Evolutionary conservation across 2,329 filamentous ascomycete genomes (phyloP).

Genomic region (Beauveria scarabaeidicola): DNA sequence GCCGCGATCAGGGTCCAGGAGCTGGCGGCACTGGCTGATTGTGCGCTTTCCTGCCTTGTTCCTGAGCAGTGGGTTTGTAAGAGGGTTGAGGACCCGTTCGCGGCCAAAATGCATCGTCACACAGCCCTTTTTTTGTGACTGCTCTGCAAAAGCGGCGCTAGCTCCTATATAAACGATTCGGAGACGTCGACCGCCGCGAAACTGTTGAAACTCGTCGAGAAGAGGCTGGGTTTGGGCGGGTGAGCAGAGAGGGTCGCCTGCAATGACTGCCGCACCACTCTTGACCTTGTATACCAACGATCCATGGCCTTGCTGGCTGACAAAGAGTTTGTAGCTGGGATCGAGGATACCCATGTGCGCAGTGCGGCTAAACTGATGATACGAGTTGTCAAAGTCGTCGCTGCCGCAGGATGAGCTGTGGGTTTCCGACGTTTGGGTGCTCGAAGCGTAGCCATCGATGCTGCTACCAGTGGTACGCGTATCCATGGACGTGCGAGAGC

Average conservation of each 20-base stretch:
- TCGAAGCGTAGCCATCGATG: not conserved
- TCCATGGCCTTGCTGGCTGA: constrained; percentile 14
- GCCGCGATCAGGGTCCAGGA: constrained; percentile 14
- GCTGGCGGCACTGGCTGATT: constrained; percentile 16
- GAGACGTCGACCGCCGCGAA: constrained; percentile 8
- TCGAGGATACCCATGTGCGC: constrained; percentile 19
- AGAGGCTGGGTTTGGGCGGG: constrained; percentile 8
- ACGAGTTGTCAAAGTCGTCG: constrained; percentile 9
- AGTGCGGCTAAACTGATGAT: constrained; percentile 15
- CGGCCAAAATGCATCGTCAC: constrained; percentile 15
- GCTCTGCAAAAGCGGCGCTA: constrained; percentile 14
- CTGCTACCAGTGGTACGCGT: not conserved
- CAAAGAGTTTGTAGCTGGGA: constrained; percentile 15
- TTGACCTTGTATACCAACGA: constrained; percentile 16
- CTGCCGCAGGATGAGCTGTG: not conserved
- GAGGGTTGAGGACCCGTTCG: constrained; percentile 15
- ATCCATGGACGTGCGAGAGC: not conserved
- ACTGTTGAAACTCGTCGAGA: constrained; percentile 14
- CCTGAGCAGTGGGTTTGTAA: constrained; percentile 14
- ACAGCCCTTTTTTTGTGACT: constrained; percentile 12
- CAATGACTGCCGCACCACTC: constrained; percentile 14
- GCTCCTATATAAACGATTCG: constrained; percentile 16
- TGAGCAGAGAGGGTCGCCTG: constrained; percentile 16
- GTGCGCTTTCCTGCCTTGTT: constrained; percentile 16
- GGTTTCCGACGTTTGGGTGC: not conserved